Conservation (phyloP, 2,329 filamentous ascomycete species). For the Diaporthe citrichinensis region DNA sequence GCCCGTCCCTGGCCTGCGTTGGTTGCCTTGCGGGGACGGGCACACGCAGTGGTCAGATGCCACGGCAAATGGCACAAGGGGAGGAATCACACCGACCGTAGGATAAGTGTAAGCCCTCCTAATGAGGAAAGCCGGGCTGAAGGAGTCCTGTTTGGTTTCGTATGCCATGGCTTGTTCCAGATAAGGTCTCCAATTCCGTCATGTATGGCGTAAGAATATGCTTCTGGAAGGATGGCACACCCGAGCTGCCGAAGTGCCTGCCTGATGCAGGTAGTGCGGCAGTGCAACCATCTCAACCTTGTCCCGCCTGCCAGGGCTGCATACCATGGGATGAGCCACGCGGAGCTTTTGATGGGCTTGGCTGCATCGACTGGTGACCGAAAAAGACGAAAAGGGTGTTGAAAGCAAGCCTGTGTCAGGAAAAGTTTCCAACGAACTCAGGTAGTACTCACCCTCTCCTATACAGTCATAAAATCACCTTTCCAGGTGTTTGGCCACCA, state of each 20-base stretch:
- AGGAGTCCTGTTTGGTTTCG: neutral
- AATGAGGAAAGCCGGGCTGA: conserved; percentile 23
- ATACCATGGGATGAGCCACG: neutral
- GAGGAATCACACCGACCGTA: neutral
- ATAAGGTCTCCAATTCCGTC: conserved; percentile 7
- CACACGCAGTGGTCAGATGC: neutral
- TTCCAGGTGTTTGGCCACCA: neutral
- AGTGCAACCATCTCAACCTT: neutral
- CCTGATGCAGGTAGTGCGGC: neutral
- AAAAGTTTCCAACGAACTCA: neutral
- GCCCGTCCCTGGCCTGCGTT: neutral
- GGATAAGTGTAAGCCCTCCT: neutral
- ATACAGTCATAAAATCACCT: neutral
- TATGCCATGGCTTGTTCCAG: neutral
- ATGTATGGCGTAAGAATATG: neutral
- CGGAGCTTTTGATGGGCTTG: neutral
- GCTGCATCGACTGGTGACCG: neutral
- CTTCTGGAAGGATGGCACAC: neutral
- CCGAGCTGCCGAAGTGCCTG: neutral
- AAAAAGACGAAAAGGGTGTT: neutral
- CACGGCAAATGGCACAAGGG: neutral
- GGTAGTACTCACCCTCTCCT: neutral
- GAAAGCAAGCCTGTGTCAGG: neutral
- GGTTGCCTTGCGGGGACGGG: neutral
- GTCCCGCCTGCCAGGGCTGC: neutral